Base-by-base conservation (phyloP, 2,329 filamentous ascomycete genomes). In the Coniochaeta sp. region DNA sequence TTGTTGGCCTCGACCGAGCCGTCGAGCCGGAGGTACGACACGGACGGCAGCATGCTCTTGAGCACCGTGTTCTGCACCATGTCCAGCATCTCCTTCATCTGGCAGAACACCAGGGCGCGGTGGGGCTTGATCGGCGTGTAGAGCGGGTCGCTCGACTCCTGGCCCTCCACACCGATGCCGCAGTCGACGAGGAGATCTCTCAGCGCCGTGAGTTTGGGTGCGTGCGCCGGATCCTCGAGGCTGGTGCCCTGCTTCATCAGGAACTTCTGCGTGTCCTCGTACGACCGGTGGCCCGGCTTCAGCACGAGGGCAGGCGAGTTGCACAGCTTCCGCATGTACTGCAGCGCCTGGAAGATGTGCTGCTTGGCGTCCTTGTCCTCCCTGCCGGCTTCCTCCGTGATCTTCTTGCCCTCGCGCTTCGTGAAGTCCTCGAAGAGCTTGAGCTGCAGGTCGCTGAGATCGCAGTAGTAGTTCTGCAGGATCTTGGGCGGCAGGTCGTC, bases 11-110 rank as follows among this genome's bases (percentile, higher is more conserved):
- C 95, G 14, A 99, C 92, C 7, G 87, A 87, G 34, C 95, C 95
- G 68, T 99, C 96, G 36, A 99, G 85, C n/a, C 96, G 90, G 61
- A 98, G 84, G 71, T 89, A 97, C 40, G 96, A 95, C 6, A 97
- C 93, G 0, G 89, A 90, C 1, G 95, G 95, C n/a, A 99, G 82
- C 75, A 98, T 82, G 69, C 89, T 89, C 73, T 91, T 91, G 42
- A 99, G 78, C 1, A 99, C 95, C 61, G 93, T 93, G 68, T 89
- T 91, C 71, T 98, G 93, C 2, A 99, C 96, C 85, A 99, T 98
- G 73, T 99, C 95, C 26, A 99, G 82, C 96, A 99, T 99, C 74
- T 99, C 95, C 76, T 99, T 99, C 91, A 99, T 97, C 73, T 99
- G 95, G 69, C 95, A 99, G 81, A 99, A 99, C 66, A 99, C 89